Conservation (phyloP, 495 filamentous ascomycete genomes). For the Parmelia sp. region DNA sequence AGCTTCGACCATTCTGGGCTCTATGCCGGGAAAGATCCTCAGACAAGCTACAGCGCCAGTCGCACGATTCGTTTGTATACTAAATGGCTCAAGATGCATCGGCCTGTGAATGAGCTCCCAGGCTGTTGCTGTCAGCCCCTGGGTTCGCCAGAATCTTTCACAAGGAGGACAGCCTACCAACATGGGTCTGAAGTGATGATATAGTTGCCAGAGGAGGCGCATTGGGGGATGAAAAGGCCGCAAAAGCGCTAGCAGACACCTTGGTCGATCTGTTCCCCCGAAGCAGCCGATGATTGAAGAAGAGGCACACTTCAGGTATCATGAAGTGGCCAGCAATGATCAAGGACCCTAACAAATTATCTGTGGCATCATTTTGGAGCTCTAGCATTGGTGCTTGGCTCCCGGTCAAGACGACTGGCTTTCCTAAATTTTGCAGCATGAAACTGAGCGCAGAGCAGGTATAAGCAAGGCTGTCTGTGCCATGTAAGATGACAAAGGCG, state of each 20-base stretch:
- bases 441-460: slow-evolving; percentile 89
- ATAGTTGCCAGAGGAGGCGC: slow-evolving; percentile 72
- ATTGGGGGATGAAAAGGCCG: slow-evolving; percentile 84
- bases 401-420: slow-evolving; percentile 85
- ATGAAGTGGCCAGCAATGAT: slow-evolving; percentile 95
- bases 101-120: slow-evolving; percentile 79
- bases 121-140: too few relatives aligned
- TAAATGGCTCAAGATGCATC: slow-evolving; percentile 64
- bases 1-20: slow-evolving; percentile 88
- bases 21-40: slow-evolving; percentile 92
- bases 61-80: slow-evolving; percentile 69
- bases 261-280: slow-evolving; percentile 89
- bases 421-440: slow-evolving; percentile 88
- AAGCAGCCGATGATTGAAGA: slow-evolving; percentile 91
- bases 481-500: slow-evolving; percentile 93
- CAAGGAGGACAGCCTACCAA: too few relatives aligned
- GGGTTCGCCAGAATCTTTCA: too few relatives aligned
- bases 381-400: slow-evolving; percentile 90
- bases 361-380: slow-evolving; percentile 90
- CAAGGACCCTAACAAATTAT: slow-evolving; percentile 86
- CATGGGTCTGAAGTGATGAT: slow-evolving; percentile 69
- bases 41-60: slow-evolving; percentile 88
- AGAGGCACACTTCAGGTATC: slow-evolving; percentile 92
- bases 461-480: slow-evolving; percentile 89
- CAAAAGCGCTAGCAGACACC: slow-evolving; percentile 77